These are phyloP conservation scores for Rhizopogon vulgaris DNA, from an alignment of 768 basidiomycete species.

Conservation along the genomic window DNA sequence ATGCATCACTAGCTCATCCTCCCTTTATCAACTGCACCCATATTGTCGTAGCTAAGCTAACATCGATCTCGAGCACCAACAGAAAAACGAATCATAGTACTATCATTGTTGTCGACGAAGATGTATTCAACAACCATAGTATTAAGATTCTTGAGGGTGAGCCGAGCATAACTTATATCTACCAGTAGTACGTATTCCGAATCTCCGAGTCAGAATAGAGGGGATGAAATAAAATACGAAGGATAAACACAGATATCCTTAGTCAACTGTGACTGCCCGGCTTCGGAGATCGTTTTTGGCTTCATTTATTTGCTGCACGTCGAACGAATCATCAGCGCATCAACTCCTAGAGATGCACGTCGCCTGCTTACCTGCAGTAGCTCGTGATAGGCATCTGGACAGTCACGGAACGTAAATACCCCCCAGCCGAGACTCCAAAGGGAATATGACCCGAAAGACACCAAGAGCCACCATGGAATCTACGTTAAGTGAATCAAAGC, in stretches of 20 bases:
- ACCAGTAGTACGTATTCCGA: neutral
- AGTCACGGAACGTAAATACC: constrained; percentile 66
- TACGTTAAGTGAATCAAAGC: constrained; percentile 18
- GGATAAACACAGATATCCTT: constrained; percentile 4
- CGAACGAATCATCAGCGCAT: neutral
- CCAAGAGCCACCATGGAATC: constrained; percentile 81
- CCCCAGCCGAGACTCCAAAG: constrained; percentile 75
- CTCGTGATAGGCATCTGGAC: constrained; percentile 74
- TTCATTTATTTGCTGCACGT: constrained; percentile 51
- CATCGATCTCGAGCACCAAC: no score
- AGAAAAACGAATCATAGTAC: no score
- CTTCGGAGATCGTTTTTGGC: constrained; percentile 54
- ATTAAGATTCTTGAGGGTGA: neutral
- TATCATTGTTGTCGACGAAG: no score
- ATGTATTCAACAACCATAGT: no score
- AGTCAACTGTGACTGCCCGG: constrained; percentile 59
- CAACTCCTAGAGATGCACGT: neutral
- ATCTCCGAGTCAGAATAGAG: neutral
- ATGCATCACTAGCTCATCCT: no score
- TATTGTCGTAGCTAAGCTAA: no score
- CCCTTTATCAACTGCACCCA: no score
- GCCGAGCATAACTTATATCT: neutral
- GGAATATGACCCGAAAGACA: constrained; percentile 75
- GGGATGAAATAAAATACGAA: neutral
- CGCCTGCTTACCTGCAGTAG: constrained; percentile 46